Evolutionary conservation across 768 basidiomycete genomes (phyloP), one percentile per base, ranked within the genome.

Genomic region (Tylopilus sp.): DNA sequence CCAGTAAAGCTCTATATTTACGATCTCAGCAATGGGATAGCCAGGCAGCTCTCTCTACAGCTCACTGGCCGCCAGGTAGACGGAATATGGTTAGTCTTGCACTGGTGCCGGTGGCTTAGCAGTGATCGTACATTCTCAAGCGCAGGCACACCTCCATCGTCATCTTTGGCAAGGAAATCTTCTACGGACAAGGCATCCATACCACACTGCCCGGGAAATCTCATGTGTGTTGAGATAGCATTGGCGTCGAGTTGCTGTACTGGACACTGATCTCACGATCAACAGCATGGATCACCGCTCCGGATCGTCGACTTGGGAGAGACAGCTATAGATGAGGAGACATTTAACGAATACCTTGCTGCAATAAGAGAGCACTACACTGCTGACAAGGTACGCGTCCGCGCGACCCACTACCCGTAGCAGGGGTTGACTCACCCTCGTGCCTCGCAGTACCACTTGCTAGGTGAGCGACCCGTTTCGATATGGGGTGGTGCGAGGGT

Each of bases 131-230:
- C 38, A 40, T 28, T 35, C 36, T 48, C 38, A 58, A 55, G 48
- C 53, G 44, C 57, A 90, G 92, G 93, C 95, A 98, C 69, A 95
- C 95, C 0, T 92, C 91, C 15, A 79, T 98, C 20, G 93, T 97
- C 41, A 84, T 86, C 3, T 97, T 82, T 67, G 83, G 83, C 2
- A 83, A 85, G 60, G 95, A 98, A 64, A 72, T 91, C 25, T 95
- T 90, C 61, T 98, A 93, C 67, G 94, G 95, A 3, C 89, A 84
- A 59, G 95, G 95, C 2, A 93, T 98, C 51, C 70, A 62, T 43
- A 79, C 79, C 21, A 82, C 86, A 0, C 57, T 61, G 1, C 94
- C 95, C 0, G 93, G 94, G 13, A 75, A 73, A 58, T 93, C 94
- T 3, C 91, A 93, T 72, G 90, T 90, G 66, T 53, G 88, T 73